Conservation (phyloP, 108 stramenopile genomes). For the Skeletonema tropicum region DNA sequence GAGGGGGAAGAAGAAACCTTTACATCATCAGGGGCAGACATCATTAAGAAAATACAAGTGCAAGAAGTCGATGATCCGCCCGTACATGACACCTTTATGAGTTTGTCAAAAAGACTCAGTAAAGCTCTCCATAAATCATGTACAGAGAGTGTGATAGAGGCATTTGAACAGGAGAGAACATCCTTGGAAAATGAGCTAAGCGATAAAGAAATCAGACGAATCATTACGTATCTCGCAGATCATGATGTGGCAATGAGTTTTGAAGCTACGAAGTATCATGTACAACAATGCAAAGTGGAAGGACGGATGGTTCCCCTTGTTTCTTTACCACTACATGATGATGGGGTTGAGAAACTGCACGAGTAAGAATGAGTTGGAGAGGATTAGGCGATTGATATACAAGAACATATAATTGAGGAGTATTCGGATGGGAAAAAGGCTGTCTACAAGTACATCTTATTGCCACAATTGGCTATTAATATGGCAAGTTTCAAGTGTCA, state of each 20-base stretch:
- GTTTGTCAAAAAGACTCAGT: not conserved
- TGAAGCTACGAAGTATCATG: constrained; percentile 25
- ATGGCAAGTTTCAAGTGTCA: constrained; percentile 20
- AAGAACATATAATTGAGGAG: constrained; percentile 25
- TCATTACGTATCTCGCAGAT: not conserved
- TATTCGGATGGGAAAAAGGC: constrained; percentile 32
- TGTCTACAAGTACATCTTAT: constrained; percentile 40
- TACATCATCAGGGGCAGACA: not conserved
- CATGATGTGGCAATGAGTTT: constrained; percentile 5
- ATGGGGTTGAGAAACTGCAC: not conserved
- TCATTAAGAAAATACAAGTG: not conserved
- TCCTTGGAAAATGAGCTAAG: not conserved
- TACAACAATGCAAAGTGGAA: constrained; percentile 13
- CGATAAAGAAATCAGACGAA: constrained; percentile 4
- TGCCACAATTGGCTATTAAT: constrained; percentile 23
- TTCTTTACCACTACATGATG: constrained; percentile 22
- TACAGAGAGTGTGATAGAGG: not conserved
- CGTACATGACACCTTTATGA: not conserved
- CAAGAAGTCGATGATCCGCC: not conserved
- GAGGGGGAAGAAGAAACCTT: not conserved
- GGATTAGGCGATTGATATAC: constrained; percentile 17
- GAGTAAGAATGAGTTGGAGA: not conserved
- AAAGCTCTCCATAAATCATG: not conserved
- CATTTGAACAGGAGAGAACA: not conserved
- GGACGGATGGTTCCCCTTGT: constrained; percentile 22